Evolutionary conservation across 2,329 filamentous ascomycete genomes (phyloP).

Genomic region (Trematosphaeria pertusa): DNA sequence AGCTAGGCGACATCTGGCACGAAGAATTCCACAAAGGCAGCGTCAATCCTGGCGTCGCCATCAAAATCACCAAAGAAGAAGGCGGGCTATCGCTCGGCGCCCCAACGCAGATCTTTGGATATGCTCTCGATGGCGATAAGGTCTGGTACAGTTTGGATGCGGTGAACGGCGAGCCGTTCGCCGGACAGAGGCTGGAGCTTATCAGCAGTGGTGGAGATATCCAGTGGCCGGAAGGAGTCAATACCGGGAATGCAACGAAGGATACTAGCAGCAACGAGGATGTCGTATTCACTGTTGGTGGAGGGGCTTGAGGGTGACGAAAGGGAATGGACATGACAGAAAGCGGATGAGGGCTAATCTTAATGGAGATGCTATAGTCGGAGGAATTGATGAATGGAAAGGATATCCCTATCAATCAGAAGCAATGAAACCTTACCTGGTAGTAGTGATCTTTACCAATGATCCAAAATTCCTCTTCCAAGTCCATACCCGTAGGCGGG

Average conservation of each 20-base stretch:
- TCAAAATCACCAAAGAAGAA: conserved; percentile 32
- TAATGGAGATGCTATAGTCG: neutral
- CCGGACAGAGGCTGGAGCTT: conserved; percentile 29
- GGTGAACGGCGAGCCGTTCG: conserved; percentile 37
- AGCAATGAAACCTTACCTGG: too few species aligned
- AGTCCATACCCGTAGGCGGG: too few species aligned
- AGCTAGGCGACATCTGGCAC: conserved; percentile 18
- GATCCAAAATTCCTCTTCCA: too few species aligned
- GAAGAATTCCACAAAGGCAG: conserved; percentile 28
- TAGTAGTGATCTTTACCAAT: too few species aligned
- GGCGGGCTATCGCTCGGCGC: conserved; percentile 28
- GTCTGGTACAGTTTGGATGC: conserved; percentile 38
- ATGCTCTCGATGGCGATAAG: conserved; percentile 27
- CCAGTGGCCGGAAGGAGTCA: conserved; percentile 29
- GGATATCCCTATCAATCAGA: too few species aligned
- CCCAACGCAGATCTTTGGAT: conserved; percentile 32
- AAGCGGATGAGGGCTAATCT: too few species aligned
- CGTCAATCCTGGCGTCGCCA: conserved; percentile 31
- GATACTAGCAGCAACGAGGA: conserved; percentile 23
- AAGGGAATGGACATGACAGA: neutral
- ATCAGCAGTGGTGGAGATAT: conserved; percentile 27
- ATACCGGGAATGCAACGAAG: conserved; percentile 26
- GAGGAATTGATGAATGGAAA: neutral
- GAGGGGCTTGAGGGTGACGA: conserved; percentile 8
- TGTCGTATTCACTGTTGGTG: conserved; percentile 32